Conservation (phyloP, 305 asterid species). For the Ilex paraguariensis region DNA sequence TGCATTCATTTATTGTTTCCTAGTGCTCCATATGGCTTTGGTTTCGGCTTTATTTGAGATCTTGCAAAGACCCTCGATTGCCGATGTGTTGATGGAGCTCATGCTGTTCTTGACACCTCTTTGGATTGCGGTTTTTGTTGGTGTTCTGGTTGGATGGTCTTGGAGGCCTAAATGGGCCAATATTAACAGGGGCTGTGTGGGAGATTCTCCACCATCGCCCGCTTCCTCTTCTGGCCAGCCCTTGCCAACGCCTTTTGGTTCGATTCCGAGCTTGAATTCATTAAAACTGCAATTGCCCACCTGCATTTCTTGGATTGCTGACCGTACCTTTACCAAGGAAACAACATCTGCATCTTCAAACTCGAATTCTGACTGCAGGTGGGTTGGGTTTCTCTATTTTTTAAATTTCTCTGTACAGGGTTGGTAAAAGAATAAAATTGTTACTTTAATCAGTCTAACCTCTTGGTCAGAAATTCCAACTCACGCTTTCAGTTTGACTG, state of each 20-base stretch:
- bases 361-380: conserved; percentile 36
- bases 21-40: conserved; percentile 39
- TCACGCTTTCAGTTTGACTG: neutral
- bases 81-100: conserved; percentile 53
- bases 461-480: neutral
- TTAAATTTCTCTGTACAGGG: neutral
- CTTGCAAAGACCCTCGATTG: conserved; percentile 47
- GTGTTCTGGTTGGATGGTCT: conserved; percentile 83
- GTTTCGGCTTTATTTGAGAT: conserved; percentile 53
- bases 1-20: neutral
- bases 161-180: conserved; percentile 91
- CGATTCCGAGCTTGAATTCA: conserved; percentile 35
- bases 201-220: conserved; percentile 5
- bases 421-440: neutral
- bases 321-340: conserved; percentile 24
- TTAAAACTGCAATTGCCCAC: conserved; percentile 46
- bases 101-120: conserved; percentile 58
- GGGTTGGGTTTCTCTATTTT: conserved; percentile 9
- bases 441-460: neutral
- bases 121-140: conserved; percentile 72
- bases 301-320: conserved; percentile 34
- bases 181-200: neutral
- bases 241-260: conserved; percentile 17
- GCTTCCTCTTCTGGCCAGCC: conserved; percentile 16
- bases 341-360: conserved; percentile 21